These are phyloP conservation scores for Cenchrus fungigraminus DNA, from an alignment of 176 grass and related monocot genomes.

Conservation along the genomic window DNA sequence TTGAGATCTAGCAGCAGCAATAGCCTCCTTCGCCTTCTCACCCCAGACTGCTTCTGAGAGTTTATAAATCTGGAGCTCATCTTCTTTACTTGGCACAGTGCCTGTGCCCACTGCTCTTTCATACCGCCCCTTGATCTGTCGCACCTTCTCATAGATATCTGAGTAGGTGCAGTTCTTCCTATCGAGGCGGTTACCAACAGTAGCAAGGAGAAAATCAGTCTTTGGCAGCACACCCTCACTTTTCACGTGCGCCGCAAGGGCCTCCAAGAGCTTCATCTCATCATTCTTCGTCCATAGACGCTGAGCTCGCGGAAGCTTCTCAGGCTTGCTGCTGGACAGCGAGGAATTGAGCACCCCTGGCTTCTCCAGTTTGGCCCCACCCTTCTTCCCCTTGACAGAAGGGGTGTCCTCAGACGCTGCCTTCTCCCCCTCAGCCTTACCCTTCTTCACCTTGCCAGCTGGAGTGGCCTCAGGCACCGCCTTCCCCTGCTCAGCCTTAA, in stretches of 20 bases:
- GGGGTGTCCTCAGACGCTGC: neutral
- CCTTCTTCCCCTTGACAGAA: conserved; percentile 7
- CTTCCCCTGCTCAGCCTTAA: neutral
- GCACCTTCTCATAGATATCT: conserved; percentile 39
- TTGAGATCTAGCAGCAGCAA: neutral
- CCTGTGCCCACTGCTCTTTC: conserved; percentile 18
- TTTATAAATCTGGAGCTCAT: conserved; percentile 34
- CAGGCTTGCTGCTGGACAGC: neutral
- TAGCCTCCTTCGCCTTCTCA: conserved; percentile 24
- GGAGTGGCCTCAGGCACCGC: neutral
- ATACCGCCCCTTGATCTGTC: neutral
- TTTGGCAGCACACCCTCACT: neutral
- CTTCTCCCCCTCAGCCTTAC: neutral
- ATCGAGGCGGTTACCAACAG: conserved; percentile 14
- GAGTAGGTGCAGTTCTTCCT: neutral
- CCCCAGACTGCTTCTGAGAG: conserved; percentile 45
- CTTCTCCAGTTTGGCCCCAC: neutral
- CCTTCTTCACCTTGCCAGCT: conserved; percentile 20
- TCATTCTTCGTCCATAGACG: conserved; percentile 23
- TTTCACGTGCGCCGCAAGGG: conserved; percentile 12
- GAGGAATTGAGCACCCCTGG: neutral
- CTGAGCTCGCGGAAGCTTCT: neutral
- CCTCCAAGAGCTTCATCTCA: conserved; percentile 39
- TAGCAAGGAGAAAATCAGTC: neutral
- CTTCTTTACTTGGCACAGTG: conserved; percentile 1